These are phyloP conservation scores for Penicillium sp. DNA, from an alignment of 2,329 filamentous ascomycete genomes.

Conservation along the genomic window DNA sequence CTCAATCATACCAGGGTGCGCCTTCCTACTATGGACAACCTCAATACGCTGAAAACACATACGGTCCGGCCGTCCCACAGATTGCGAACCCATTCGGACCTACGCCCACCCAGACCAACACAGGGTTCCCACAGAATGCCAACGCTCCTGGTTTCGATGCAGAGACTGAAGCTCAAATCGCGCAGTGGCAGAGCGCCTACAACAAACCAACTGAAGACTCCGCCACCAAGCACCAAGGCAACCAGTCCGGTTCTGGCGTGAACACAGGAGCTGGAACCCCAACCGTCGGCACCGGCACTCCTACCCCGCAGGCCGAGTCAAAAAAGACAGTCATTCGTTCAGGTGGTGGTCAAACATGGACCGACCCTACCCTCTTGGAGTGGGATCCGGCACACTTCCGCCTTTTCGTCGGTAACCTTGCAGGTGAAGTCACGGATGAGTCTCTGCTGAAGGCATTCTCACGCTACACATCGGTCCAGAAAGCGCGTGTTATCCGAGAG, in stretches of 20 bases:
- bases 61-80: constrained; percentile 59
- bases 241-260: constrained; percentile 38
- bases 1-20: constrained; percentile 32
- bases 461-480: constrained; percentile 82
- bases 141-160: constrained; percentile 57
- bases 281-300: constrained; percentile 43
- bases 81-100: constrained; percentile 78
- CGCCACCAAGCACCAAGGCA: constrained; percentile 28
- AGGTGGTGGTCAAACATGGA: constrained; percentile 91
- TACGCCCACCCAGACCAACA: constrained; percentile 35
- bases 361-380: constrained; percentile 81
- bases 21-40: constrained; percentile 49
- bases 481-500: constrained; percentile 89
- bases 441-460: constrained; percentile 91
- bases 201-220: constrained; percentile 44
- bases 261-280: constrained; percentile 30
- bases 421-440: constrained; percentile 95
- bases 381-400: constrained; percentile 96
- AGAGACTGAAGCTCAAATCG: constrained; percentile 86
- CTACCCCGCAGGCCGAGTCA: constrained; percentile 44
- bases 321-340: constrained; percentile 84
- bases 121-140: constrained; percentile 32
- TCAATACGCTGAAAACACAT: constrained; percentile 47
- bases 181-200: constrained; percentile 93
- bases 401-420: constrained; percentile 93